A percentile compares a stretch with the other conserved stretches of the same genome.
These are phyloP conservation scores for Barnettozyma populi DNA, from an alignment of 805 yeast species.

Conservation along the genomic window DNA sequence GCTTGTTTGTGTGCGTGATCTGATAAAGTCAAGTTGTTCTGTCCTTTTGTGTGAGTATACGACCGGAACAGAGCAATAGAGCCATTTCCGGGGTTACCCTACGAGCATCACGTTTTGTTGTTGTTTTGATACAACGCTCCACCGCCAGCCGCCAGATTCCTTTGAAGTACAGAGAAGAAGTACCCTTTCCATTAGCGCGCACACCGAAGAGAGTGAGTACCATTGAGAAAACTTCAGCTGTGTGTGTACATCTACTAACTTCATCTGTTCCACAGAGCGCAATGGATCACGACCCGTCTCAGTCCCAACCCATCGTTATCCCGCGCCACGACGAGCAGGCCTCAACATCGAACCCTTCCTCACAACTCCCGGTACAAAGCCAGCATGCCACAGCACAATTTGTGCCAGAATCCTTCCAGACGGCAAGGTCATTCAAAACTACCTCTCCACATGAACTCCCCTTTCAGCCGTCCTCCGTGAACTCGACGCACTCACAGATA, in stretches of 20 bases:
- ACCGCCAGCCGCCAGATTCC: neutral
- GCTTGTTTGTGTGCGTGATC: neutral
- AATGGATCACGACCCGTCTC: conserved; percentile 8
- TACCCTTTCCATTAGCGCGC: neutral
- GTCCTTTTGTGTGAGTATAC: no score
- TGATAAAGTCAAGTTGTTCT: no score
- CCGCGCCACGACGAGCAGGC: conserved; percentile 21
- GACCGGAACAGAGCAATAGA: no score
- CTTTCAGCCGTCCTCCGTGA: conserved; percentile 23
- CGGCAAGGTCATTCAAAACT: conserved; percentile 22
- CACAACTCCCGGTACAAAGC: neutral
- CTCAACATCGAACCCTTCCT: conserved; percentile 4
- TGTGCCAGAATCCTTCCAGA: conserved; percentile 24
- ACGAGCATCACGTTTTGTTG: conserved; percentile 3
- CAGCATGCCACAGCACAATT: conserved; percentile 4
- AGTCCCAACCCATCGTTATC: conserved; percentile 25
- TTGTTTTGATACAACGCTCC: neutral
- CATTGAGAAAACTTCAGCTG: neutral
- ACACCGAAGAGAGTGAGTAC: neutral
- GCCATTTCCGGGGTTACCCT: neutral
- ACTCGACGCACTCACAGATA: conserved; percentile 19
- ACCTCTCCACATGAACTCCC: conserved; percentile 14
- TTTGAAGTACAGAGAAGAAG: neutral
- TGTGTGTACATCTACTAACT: neutral
- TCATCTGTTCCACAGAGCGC: neutral